phyloP scores from a whole-genome alignment of 768 basidiomycete genomes.

The Trametopsis cervina region DNA sequence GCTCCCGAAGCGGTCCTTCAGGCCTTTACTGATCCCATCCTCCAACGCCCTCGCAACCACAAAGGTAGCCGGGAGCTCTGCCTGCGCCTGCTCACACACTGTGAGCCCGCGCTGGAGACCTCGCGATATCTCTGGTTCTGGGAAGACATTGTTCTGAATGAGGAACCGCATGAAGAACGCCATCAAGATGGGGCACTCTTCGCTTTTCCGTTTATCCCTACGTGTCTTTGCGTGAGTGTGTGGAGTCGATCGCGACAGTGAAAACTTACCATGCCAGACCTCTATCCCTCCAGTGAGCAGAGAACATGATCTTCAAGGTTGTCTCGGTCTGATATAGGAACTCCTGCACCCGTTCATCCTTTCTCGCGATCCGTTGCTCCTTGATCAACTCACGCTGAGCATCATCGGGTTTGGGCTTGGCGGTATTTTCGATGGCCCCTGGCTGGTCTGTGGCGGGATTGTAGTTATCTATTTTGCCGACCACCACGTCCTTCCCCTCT shows the following conservation, averaged over 20 bases:
- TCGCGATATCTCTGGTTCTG: constrained; percentile 39
- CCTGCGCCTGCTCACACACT: constrained; percentile 33
- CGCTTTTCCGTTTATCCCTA: constrained; percentile 28
- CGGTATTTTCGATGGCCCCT: no score
- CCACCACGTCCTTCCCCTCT: constrained; percentile 6
- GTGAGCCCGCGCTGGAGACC: constrained; percentile 38
- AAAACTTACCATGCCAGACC: constrained; percentile 61
- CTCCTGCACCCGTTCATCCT: constrained; percentile 26
- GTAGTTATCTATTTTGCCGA: no score
- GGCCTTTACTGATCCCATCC: constrained; percentile 44
- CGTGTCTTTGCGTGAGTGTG: not conserved
- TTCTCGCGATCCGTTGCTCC: constrained; percentile 12
- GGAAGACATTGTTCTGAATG: constrained; percentile 47
- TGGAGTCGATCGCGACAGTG: constrained; percentile 1
- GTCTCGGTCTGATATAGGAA: constrained; percentile 62
- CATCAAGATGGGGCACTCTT: constrained; percentile 45
- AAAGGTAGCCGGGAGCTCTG: constrained; percentile 46
- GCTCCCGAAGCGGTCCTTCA: constrained; percentile 41
- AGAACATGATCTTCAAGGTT: constrained; percentile 57
- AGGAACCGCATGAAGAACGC: constrained; percentile 57
- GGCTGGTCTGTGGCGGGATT: no score
- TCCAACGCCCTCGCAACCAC: constrained; percentile 40
- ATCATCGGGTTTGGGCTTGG: no score
- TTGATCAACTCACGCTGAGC: constrained; percentile 15
- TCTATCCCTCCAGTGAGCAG: constrained; percentile 58